Evolutionary conservation across 2,329 filamentous ascomycete genomes (phyloP).

Genomic region (Nannizziopsis arthrosporioides): DNA sequence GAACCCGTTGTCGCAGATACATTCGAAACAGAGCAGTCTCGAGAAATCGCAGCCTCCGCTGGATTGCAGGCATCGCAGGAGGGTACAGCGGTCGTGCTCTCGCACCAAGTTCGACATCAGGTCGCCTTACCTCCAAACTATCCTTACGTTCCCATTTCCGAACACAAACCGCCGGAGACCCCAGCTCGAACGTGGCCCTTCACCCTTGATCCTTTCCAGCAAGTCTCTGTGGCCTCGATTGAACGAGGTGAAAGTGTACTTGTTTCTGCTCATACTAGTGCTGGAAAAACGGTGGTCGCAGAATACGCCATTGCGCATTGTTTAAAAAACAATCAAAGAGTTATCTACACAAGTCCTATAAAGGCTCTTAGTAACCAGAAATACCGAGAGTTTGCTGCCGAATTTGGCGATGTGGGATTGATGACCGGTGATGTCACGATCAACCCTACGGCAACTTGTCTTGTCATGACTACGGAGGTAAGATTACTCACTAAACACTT

Average conservation of each 20-base stretch:
- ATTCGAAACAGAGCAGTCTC: conserved; percentile 88
- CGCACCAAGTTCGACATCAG: conserved; percentile 97
- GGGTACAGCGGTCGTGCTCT: conserved; percentile 60
- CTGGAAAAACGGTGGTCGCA: conserved; percentile 94
- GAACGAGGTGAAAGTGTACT: conserved; percentile 92
- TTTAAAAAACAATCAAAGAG: conserved; percentile 90
- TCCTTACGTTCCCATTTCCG: conserved; percentile 85
- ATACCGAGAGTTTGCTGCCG: conserved; percentile 87
- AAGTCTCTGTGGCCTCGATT: conserved; percentile 86
- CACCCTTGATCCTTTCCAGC: conserved; percentile 93
- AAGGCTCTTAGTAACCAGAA: conserved; percentile 98
- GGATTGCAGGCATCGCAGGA: conserved; percentile 52
- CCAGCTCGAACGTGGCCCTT: conserved; percentile 80
- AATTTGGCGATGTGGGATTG: conserved; percentile 91
- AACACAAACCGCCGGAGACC: conserved; percentile 79
- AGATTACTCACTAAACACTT: conserved; percentile 7
- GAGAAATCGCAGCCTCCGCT: conserved; percentile 72
- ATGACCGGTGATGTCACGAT: conserved; percentile 99
- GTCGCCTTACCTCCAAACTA: conserved; percentile 90
- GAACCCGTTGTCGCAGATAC: conserved; percentile 81
- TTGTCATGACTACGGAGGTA: conserved; percentile 94
- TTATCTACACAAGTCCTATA: conserved; percentile 98
- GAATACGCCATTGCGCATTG: conserved; percentile 98
- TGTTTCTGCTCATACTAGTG: conserved; percentile 93
- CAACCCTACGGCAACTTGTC: conserved; percentile 91